Evolutionary conservation across 495 filamentous ascomycete species (phyloP).

Genomic region (Gamarada debralockiae): DNA sequence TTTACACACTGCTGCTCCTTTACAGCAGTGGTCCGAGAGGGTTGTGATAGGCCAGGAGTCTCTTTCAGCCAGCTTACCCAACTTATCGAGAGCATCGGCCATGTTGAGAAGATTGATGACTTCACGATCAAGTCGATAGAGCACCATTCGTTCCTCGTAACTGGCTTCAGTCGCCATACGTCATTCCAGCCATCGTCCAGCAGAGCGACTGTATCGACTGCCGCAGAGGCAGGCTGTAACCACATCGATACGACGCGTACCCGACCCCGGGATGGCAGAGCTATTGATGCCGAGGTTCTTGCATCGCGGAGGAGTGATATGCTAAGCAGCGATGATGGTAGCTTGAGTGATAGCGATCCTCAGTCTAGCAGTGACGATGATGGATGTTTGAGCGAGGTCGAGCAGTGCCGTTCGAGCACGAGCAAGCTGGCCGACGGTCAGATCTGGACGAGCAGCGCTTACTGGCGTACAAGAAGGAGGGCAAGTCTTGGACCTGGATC

Average conservation of each 20-base stretch:
- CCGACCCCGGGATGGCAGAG: slow-evolving; percentile 9
- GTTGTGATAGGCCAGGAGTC: slow-evolving; percentile 45
- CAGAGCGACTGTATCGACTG: slow-evolving; percentile 12
- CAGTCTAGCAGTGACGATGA: slow-evolving; percentile 1
- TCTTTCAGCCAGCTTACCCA: slow-evolving; percentile 19
- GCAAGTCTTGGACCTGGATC: slow-evolving; percentile 10
- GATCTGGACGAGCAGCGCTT: slow-evolving; percentile 8
- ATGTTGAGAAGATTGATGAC: slow-evolving; percentile 13
- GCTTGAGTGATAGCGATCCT: slow-evolving; percentile 14
- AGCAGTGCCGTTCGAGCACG: not conserved
- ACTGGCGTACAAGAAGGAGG: slow-evolving; percentile 11
- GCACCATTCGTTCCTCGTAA: slow-evolving; percentile 18
- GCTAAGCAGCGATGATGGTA: slow-evolving; percentile 8
- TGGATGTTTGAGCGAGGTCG: slow-evolving; percentile 5
- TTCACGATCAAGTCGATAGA: slow-evolving; percentile 16
- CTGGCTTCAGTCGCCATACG: slow-evolving; percentile 17
- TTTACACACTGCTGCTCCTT: slow-evolving; percentile 31
- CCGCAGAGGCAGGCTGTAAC: slow-evolving; percentile 1
- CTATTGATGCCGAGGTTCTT: slow-evolving; percentile 10
- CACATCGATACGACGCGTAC: slow-evolving; percentile 11
- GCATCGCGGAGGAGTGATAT: slow-evolving; percentile 4
- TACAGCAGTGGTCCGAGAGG: slow-evolving; percentile 48
- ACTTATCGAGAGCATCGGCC: slow-evolving; percentile 14
- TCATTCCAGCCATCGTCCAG: slow-evolving; percentile 15
- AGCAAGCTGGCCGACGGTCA: not conserved